Conservation (phyloP, 2,329 filamentous ascomycete species). For the Aspergillus intermedius region DNA sequence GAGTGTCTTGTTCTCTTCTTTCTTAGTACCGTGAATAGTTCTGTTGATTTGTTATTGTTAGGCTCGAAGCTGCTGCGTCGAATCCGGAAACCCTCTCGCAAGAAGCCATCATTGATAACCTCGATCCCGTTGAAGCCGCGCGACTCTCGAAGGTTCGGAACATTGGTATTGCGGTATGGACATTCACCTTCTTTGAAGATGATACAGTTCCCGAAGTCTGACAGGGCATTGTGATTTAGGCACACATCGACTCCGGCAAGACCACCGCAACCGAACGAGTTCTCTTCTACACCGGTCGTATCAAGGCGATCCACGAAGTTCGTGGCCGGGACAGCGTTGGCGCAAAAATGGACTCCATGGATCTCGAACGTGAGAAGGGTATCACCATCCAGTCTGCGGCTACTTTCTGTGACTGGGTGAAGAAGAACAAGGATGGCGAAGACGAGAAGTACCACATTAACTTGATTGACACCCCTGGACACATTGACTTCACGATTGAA, state of each 20-base stretch:
- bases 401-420: conserved; percentile 95
- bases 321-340: conserved; percentile 82
- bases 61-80: conserved; percentile 51
- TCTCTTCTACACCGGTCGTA: conserved; percentile 94
- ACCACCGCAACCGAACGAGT: conserved; percentile 95
- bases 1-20: conserved; percentile 12
- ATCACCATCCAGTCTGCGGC: conserved; percentile 98
- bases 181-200: background rate
- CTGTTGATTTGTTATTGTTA: conserved; percentile 18
- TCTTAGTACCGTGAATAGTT: conserved; percentile 4
- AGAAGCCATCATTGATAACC: conserved; percentile 67
- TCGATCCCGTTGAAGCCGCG: conserved; percentile 70
- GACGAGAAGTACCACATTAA: conserved; percentile 96
- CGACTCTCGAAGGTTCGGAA: conserved; percentile 80
- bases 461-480: conserved; percentile 94
- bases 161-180: conserved; percentile 86
- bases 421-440: conserved; percentile 66
- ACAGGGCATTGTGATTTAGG: conserved; percentile 44
- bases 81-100: conserved; percentile 54
- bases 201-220: background rate
- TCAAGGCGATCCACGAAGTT: conserved; percentile 95
- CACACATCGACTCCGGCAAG: conserved; percentile 98
- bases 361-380: conserved; percentile 93
- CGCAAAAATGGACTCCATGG: conserved; percentile 99
- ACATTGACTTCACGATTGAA: conserved; percentile 99